Percentiles rank a stretch among this genome's conserved stretches.
These are phyloP conservation scores for Cladosporium colombiae DNA, from an alignment of 2,329 filamentous ascomycete species.

Conservation along the genomic window DNA sequence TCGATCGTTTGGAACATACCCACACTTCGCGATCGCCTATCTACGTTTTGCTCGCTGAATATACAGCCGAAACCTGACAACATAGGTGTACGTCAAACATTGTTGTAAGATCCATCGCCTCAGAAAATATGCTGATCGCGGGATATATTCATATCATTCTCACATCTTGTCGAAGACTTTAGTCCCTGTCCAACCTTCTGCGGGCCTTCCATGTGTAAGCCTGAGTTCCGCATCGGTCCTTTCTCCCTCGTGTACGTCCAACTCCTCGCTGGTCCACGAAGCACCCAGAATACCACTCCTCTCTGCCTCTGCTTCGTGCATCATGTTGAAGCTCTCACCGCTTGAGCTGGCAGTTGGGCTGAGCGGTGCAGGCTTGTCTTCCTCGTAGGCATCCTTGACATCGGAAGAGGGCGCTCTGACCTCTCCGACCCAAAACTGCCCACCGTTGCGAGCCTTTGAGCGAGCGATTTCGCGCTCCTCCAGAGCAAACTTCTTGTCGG, in stretches of 20 bases:
- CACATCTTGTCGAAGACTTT: slow-evolving; percentile 43
- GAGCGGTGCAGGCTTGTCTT: neutral
- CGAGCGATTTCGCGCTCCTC: slow-evolving; percentile 46
- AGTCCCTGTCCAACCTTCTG: slow-evolving; percentile 33
- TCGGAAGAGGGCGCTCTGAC: slow-evolving; percentile 4
- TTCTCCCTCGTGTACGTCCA: slow-evolving; percentile 27
- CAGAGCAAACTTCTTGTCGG: slow-evolving; percentile 38
- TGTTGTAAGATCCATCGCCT: neutral
- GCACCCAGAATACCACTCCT: slow-evolving; percentile 30
- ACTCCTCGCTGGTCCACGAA: slow-evolving; percentile 27
- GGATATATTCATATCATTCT: neutral
- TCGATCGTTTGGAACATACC: neutral
- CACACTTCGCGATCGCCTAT: neutral
- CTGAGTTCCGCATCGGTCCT: slow-evolving; percentile 27
- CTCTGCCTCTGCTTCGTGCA: slow-evolving; percentile 49
- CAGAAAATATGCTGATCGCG: neutral
- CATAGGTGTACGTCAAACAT: neutral
- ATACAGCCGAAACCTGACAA: neutral
- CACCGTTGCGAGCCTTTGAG: slow-evolving; percentile 43
- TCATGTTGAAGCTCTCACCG: slow-evolving; percentile 48
- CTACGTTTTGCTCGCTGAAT: neutral
- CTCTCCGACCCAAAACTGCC: slow-evolving; percentile 42
- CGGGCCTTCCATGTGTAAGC: slow-evolving; percentile 31
- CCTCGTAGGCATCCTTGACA: slow-evolving; percentile 9
- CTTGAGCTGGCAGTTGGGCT: slow-evolving; percentile 33